phyloP scores from a whole-genome alignment of 768 basidiomycete genomes.

The Mycena galopus region DNA sequence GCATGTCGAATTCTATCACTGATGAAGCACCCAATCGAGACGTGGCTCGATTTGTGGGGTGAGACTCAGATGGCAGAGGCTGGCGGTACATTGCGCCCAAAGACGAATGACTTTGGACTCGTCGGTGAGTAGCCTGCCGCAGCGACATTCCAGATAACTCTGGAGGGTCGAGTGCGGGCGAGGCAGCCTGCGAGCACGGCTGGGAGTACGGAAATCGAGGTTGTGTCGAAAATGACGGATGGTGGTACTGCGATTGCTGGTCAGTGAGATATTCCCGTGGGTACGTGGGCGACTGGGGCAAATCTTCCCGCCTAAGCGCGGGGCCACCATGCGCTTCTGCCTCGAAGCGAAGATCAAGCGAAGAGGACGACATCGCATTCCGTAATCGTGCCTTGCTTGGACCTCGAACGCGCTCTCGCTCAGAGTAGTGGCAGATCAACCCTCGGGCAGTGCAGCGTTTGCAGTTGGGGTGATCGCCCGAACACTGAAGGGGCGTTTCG shows the following conservation, averaged over 20 bases:
- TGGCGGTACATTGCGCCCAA: constrained; percentile 31
- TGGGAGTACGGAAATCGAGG: constrained; percentile 3
- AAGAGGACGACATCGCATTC: constrained; percentile 45
- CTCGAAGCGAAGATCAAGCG: constrained; percentile 39
- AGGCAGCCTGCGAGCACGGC: not conserved
- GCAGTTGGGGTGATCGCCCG: constrained; percentile 68
- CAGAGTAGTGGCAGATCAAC: constrained; percentile 64
- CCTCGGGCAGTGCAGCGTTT: constrained; percentile 63
- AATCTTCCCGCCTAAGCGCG: constrained; percentile 27
- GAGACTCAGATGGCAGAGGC: constrained; percentile 14
- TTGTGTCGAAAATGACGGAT: not conserved
- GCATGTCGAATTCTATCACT: constrained; percentile 21
- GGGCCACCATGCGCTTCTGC: constrained; percentile 16
- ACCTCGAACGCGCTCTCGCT: constrained; percentile 47
- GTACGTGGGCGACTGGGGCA: not conserved
- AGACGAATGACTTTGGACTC: constrained; percentile 44
- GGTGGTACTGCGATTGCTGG: constrained; percentile 4
- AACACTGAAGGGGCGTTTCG: constrained; percentile 55
- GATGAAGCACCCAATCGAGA: constrained; percentile 6
- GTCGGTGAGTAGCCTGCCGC: constrained; percentile 29
- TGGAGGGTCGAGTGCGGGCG: not conserved
- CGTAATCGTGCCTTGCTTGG: constrained; percentile 47
- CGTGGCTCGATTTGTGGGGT: constrained; percentile 24
- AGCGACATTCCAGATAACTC: constrained; percentile 1
- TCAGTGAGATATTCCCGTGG: not conserved